A percentile compares a stretch with the other conserved stretches of the same genome.
phyloP scores from a whole-genome alignment of 164 flowering plant genomes.

The Paratinospora sagittata region DNA sequence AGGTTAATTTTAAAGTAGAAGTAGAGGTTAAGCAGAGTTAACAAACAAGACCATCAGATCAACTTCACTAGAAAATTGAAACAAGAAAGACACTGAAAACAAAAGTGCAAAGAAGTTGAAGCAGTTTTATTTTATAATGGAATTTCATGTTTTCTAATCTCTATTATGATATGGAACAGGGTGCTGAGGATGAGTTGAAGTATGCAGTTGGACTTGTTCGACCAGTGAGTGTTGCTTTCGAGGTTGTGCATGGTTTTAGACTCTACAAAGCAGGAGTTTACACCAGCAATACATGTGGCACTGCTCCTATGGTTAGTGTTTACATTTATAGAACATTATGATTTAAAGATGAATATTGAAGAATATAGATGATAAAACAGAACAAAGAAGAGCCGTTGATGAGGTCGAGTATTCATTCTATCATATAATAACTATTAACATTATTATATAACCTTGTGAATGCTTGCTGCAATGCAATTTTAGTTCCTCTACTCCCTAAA shows the following conservation, averaged over 20 bases:
- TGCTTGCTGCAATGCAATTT: too few species aligned
- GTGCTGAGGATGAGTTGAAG: slow-evolving; percentile 92
- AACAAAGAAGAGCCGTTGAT: background rate
- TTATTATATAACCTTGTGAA: too few species aligned
- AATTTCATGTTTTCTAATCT: slow-evolving; percentile 3
- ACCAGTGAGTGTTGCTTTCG: slow-evolving; percentile 91
- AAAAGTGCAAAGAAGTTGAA: too few species aligned
- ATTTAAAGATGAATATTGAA: background rate
- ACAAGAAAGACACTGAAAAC: background rate
- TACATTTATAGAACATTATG: background rate
- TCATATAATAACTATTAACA: too few species aligned
- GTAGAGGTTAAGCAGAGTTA: too few species aligned
- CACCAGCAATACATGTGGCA: slow-evolving; percentile 78
- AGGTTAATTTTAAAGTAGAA: too few species aligned
- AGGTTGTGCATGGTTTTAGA: slow-evolving; percentile 69
- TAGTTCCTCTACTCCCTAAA: too few species aligned
- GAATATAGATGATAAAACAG: background rate
- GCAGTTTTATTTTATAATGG: too few species aligned
- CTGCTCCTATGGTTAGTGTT: slow-evolving; percentile 62
- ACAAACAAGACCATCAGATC: background rate
- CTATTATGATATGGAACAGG: slow-evolving; percentile 41
- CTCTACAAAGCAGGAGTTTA: slow-evolving; percentile 72
- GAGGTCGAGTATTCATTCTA: background rate
- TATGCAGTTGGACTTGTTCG: slow-evolving; percentile 81
- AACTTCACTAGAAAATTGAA: too few species aligned